Conservation (phyloP, 75 land plant genomes). For the Pinus taeda region DNA sequence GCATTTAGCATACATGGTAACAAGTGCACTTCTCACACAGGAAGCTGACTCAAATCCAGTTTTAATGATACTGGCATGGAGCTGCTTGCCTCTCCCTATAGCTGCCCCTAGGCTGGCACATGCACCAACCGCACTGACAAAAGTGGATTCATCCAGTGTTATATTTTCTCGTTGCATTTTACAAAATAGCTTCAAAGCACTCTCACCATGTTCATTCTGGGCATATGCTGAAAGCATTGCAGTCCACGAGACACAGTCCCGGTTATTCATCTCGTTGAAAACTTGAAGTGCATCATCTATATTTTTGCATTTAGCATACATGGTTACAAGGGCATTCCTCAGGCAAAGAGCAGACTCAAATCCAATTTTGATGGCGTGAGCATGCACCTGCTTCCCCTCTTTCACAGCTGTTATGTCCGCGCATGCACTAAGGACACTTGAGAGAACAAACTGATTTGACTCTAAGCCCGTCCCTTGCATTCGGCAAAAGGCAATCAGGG, state of each 20-base stretch:
- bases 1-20: conserved; percentile 65
- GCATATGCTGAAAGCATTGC: conserved; percentile 66
- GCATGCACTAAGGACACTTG: conserved; percentile 52
- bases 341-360: conserved; percentile 34
- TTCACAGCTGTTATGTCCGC: conserved; percentile 22
- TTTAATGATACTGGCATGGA: conserved; percentile 49
- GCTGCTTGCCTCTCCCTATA: conserved; percentile 55
- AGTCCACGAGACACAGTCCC: conserved; percentile 65
- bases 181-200: conserved; percentile 33
- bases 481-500: conserved; percentile 32
- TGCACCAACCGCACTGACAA: conserved; percentile 47
- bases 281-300: conserved; percentile 32
- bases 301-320: conserved; percentile 46
- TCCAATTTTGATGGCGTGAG: conserved; percentile 37
- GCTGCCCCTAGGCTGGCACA: conserved; percentile 43
- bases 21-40: conserved; percentile 58
- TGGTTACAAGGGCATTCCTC: conserved; percentile 48
- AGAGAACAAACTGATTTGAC: conserved; percentile 48
- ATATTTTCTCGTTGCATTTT: conserved; percentile 30
- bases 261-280: conserved; percentile 39
- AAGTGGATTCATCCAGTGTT: conserved; percentile 54
- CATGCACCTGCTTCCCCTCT: conserved; percentile 38
- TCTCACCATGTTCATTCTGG: conserved; percentile 37
- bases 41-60: conserved; percentile 27
- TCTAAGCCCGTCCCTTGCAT: conserved; percentile 31